Evolutionary conservation across 2,329 filamentous ascomycete genomes (phyloP).

Genomic region (Emergomyces pasteurianus): DNA sequence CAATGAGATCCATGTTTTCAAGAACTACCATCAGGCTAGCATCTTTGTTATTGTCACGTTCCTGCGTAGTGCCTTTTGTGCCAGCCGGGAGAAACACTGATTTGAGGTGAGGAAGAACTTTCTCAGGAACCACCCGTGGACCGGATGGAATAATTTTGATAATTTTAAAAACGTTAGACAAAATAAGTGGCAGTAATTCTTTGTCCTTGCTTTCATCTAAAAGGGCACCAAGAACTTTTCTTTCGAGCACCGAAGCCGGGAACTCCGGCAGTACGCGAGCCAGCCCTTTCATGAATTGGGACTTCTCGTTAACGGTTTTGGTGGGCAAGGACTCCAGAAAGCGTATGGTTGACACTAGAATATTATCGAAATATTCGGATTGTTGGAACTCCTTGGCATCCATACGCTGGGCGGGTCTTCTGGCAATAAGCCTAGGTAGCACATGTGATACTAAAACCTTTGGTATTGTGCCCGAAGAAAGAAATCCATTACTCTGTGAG

Average conservation of each 20-base stretch:
- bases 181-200: constrained; percentile 69
- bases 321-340: constrained; percentile 85
- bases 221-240: constrained; percentile 79
- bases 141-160: constrained; percentile 65
- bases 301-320: constrained; percentile 84
- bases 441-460: constrained; percentile 64
- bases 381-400: constrained; percentile 86
- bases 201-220: constrained; percentile 90
- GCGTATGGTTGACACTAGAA: constrained; percentile 88
- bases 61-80: constrained; percentile 36
- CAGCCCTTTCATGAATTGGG: constrained; percentile 79
- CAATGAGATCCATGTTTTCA: constrained; percentile 65
- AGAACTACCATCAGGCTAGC: constrained; percentile 84
- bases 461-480: constrained; percentile 67
- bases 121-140: constrained; percentile 69
- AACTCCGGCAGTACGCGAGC: constrained; percentile 83
- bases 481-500: constrained; percentile 68
- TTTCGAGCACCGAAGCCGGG: constrained; percentile 84
- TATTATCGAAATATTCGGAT: constrained; percentile 93
- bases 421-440: constrained; percentile 73
- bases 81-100: constrained; percentile 61
- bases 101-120: constrained; percentile 70
- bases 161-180: constrained; percentile 90
- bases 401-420: constrained; percentile 75
- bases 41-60: constrained; percentile 73